Evolutionary conservation across 805 yeast species (phyloP), one percentile per base, ranked within the genome.

Genomic region (Hanseniaspora osmophila): DNA sequence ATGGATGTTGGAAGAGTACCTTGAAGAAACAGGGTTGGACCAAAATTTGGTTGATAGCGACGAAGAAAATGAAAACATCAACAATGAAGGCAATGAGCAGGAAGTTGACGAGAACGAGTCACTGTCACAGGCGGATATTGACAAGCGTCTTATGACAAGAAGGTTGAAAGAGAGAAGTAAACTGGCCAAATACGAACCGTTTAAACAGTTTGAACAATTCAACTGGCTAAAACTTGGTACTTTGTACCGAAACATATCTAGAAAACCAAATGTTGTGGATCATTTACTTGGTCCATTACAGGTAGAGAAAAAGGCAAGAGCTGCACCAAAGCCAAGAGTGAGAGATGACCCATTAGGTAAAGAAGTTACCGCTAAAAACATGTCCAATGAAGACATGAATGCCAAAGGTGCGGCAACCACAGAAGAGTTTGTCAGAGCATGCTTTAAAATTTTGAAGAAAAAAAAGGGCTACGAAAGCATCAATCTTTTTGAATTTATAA

Each of bases 281-380:
- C 84, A 80, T 55, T 60, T 85, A 49, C 64, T 78, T 45, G 94
- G 94, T 0, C 87, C 94, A 0, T 62, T 84, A 38, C 76, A 73
- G 15, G 66, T 79, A 2, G 80, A 80, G 50, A 71, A 74, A 49
- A 75, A 71, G 52, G 62, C 57, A 0, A 61, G 66, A 46, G 49
- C 42, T 46, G 50, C 42, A 12, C 43, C 44, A 41, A 70, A 52
- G 39, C 62, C 53, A 45, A 70, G 67, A 30, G 55, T 63, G 5
- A 22, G 71, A 62, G 77, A 71, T 44, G 74, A 74, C 15, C 57
- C 62, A n/a, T 56, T 62, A 1, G 64, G 64, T 0, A 54, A 53
- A 3, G 59, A 68, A 2, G 66, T 69, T 2, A 77, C 78, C 0
- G 87, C 92, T 0, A 70, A 69, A 48, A 66, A 66, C 15, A 73